phyloP scores from a whole-genome alignment of 2,329 filamentous ascomycete species.

The Trichoderma asperellum region DNA sequence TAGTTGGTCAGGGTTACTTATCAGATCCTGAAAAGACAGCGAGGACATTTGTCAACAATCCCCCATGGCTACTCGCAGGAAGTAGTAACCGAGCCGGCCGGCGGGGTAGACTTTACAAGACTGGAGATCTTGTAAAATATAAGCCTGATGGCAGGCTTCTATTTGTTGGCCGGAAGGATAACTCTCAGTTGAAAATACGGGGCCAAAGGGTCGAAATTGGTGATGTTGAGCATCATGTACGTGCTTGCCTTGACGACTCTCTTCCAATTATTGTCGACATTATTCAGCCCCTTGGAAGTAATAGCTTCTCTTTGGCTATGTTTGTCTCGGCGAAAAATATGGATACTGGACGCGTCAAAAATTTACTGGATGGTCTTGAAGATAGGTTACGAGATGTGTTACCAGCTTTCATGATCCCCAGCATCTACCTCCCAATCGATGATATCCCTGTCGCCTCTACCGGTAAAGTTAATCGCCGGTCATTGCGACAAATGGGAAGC shows the following conservation, averaged over 20 bases:
- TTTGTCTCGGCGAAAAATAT: not conserved
- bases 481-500: conserved; percentile 1
- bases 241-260: conserved; percentile 5
- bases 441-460: conserved; percentile 9
- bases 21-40: conserved; percentile 30
- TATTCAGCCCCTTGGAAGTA: not conserved
- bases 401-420: conserved; percentile 11
- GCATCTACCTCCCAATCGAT: conserved; percentile 4
- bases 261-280: conserved; percentile 6
- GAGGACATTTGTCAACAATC: conserved; percentile 35
- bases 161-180: conserved; percentile 55
- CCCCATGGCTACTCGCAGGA: conserved; percentile 40
- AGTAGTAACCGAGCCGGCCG: conserved; percentile 28
- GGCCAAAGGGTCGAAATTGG: conserved; percentile 50
- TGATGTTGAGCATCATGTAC: conserved; percentile 30
- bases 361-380: not conserved
- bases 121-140: conserved; percentile 43
- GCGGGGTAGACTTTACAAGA: conserved; percentile 39
- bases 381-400: not conserved
- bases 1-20: conserved; percentile 31
- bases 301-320: not conserved
- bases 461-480: conserved; percentile 7
- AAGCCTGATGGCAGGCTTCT: conserved; percentile 41
- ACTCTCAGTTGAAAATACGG: conserved; percentile 55
- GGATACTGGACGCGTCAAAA: not conserved